Evolutionary conservation across 441 rosid genomes (phyloP).

Genomic region (Kokia cookei): DNA sequence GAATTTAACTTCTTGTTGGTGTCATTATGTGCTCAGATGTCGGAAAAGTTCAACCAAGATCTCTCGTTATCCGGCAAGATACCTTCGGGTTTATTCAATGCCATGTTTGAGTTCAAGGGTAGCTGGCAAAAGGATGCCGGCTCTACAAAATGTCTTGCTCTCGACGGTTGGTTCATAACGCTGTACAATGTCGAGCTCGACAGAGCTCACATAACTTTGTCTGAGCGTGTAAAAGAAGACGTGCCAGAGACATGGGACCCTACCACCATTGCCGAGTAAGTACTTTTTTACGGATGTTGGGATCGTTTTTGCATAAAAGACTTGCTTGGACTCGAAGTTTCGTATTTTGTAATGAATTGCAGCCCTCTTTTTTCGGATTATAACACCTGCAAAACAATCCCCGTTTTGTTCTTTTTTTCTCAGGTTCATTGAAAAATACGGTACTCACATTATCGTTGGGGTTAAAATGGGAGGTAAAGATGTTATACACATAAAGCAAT

Average conservation of each 20-base stretch:
- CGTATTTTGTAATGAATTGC: neutral
- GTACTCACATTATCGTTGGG: conserved; percentile 89
- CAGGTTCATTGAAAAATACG: conserved; percentile 89
- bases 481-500: conserved; percentile 67
- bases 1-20: neutral
- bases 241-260: conserved; percentile 93
- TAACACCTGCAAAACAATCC: neutral
- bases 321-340: neutral
- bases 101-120: conserved; percentile 63
- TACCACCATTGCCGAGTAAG: conserved; percentile 83
- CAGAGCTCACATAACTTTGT: conserved; percentile 55
- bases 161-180: conserved; percentile 88
- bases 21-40: conserved; percentile 52
- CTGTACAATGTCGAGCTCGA: conserved; percentile 76
- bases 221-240: conserved; percentile 61
- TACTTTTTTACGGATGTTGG: neutral
- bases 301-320: neutral
- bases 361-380: neutral
- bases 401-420: neutral
- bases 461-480: conserved; percentile 98
- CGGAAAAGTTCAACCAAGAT: conserved; percentile 85
- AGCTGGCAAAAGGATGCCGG: conserved; percentile 87
- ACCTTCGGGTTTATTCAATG: conserved; percentile 73
- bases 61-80: conserved; percentile 72
- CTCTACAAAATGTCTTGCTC: conserved; percentile 52